Evolutionary conservation across 1,284 basidiomycete species (phyloP), one percentile per base, ranked within the genome.

Genomic region (Cryptococcus depauperatus): DNA sequence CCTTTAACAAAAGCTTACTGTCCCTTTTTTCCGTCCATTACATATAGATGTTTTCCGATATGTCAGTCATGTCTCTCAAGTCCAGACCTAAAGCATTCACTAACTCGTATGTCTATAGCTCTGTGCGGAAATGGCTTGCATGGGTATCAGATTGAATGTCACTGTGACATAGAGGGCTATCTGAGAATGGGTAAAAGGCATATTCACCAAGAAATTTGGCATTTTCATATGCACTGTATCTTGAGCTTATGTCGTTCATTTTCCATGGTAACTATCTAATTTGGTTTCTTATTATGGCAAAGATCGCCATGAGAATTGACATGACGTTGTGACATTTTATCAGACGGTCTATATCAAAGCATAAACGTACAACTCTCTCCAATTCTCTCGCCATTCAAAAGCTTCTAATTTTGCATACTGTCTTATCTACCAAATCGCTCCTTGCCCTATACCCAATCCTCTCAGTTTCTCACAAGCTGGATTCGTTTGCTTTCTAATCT

Each of bases 31-130:
- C 30, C 29, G n/a, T 19, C 16, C 27, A 40, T 48, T 45, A 47
- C 30, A 13, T 16, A 13, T 37, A 54, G 54, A 90, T 64, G 93
- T 96, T 38, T 91, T 92, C 72, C 77, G 87, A 44, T 88, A 90
- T 68, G 76, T 92, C 7, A 88, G 85, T 64, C 1, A n/a, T 7
- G 21, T 21, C 10, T 37, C 18, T 37, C n/a, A 3, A 30, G 21
- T 30, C 18, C 30, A 38, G 22, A 35, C 30, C 37, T 35, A 14
- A 13, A n/a, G 25, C 44, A 46, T 43, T 48, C 29, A 13, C 16
- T 13, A 34, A 54, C 50, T 89, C 64, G 92, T 96, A 37, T 91
- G 92, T 72, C 77, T 86, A 44, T 87, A 66, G 57, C 67, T 77
- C 11, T 75, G 76, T 26, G 76, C 76, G 13, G 77, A 79, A 61